phyloP scores from a whole-genome alignment of 176 grass and related monocot genomes.

The Bonia amplexicaulis region DNA sequence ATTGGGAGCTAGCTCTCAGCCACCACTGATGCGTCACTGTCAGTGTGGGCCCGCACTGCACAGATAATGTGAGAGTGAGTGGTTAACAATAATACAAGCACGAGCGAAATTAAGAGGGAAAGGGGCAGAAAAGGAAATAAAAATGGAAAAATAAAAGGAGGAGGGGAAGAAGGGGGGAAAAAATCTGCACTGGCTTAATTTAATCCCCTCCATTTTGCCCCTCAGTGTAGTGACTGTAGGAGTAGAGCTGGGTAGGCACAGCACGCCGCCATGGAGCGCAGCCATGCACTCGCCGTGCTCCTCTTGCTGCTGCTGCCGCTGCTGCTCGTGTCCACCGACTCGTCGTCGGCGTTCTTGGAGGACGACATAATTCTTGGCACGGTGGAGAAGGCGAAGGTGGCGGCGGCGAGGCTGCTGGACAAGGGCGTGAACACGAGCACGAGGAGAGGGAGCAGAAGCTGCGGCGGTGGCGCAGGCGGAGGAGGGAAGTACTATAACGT shows the following conservation, averaged over 20 bases:
- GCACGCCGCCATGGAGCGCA: neutral
- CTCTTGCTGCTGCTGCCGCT: neutral
- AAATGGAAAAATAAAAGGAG: neutral
- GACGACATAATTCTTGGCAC: conserved; percentile 11
- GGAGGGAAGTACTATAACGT: neutral
- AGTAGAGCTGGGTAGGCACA: neutral
- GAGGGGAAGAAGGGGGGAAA: neutral
- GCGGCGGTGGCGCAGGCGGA: neutral
- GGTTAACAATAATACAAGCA: conserved; percentile 20
- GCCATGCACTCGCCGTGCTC: neutral
- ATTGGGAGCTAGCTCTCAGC: neutral
- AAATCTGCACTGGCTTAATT: neutral
- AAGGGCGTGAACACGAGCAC: conserved; percentile 36
- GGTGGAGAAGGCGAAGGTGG: neutral
- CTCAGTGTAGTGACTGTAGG: neutral
- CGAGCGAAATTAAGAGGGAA: neutral
- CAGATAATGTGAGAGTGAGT: conserved; percentile 21
- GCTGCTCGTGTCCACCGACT: neutral
- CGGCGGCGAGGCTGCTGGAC: neutral
- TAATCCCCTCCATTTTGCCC: conserved; percentile 5
- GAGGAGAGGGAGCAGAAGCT: neutral
- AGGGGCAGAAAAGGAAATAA: neutral
- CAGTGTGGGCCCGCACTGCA: neutral
- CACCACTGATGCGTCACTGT: conserved; percentile 3
- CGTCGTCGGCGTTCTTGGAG: conserved; percentile 27